A percentile compares a stretch with the other conserved stretches of the same genome.
Conservation (phyloP, 306 rosid genomes). For the Begonia peltatifolia region DNA sequence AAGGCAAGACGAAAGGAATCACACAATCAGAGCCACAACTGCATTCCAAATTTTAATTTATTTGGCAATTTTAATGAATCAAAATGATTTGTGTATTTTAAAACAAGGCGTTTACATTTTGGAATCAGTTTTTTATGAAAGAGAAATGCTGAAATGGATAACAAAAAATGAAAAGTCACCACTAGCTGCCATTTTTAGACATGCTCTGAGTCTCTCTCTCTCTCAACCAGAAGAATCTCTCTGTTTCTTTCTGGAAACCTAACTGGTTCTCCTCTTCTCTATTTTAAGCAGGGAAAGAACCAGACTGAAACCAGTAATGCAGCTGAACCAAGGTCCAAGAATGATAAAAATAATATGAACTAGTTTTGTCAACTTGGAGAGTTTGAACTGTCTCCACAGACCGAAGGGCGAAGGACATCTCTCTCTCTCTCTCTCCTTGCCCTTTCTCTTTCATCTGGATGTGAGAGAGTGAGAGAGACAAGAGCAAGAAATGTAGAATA, state of each 20-base stretch:
- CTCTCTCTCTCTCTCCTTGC: background rate
- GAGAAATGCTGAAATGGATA: slow-evolving; percentile 10
- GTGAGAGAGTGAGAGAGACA: slow-evolving; percentile 3
- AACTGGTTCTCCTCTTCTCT: slow-evolving; percentile 6
- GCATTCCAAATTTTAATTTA: background rate
- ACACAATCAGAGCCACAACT: too few species aligned
- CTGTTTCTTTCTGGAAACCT: slow-evolving; percentile 21
- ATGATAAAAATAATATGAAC: too few species aligned
- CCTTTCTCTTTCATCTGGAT: too few species aligned
- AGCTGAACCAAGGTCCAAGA: too few species aligned
- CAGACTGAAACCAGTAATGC: too few species aligned
- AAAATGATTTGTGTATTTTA: too few species aligned
- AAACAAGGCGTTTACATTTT: too few species aligned
- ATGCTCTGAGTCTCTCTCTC: slow-evolving; percentile 18
- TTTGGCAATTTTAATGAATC: too few species aligned
- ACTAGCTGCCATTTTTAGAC: slow-evolving; percentile 24
- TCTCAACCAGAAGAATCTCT: slow-evolving; percentile 42
- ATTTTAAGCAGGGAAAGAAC: too few species aligned
- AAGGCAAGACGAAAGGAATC: too few species aligned
- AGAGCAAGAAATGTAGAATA: background rate
- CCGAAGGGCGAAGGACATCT: slow-evolving; percentile 18
- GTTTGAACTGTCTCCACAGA: slow-evolving; percentile 10
- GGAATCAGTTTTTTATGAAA: background rate
- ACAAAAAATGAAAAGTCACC: slow-evolving; percentile 32
- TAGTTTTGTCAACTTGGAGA: slow-evolving; percentile 24